These are phyloP conservation scores for Xylariomycetidae sp. DNA, from an alignment of 2,329 filamentous ascomycete genomes.

Conservation along the genomic window DNA sequence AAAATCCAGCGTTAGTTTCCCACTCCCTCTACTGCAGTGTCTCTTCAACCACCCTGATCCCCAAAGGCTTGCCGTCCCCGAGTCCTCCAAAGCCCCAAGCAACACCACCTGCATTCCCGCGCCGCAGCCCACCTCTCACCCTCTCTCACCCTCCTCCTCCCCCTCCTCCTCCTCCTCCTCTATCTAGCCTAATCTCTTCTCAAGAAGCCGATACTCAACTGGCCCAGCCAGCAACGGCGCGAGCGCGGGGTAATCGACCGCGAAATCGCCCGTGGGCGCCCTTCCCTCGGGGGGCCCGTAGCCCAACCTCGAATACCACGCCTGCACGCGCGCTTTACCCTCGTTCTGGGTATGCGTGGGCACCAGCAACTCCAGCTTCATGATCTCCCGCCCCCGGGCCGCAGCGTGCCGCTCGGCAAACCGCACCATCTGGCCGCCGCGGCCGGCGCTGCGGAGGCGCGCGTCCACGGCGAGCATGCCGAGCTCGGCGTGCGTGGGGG, in stretches of 20 bases:
- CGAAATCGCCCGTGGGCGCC: conserved; percentile 13
- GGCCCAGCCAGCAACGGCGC: conserved; percentile 15
- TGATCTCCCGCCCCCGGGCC: conserved; percentile 7
- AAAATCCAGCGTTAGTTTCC: too few species aligned
- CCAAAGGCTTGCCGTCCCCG: too few species aligned
- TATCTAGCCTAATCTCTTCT: conserved; percentile 25
- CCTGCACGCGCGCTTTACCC: conserved; percentile 19
- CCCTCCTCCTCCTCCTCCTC: too few species aligned
- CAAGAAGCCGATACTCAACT: conserved; percentile 18
- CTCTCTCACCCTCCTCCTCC: too few species aligned
- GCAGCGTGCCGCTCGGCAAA: conserved; percentile 23
- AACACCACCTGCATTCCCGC: too few species aligned
- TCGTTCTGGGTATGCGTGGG: conserved; percentile 19
- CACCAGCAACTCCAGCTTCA: conserved; percentile 22
- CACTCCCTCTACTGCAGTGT: too few species aligned
- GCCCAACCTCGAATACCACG: conserved; percentile 24
- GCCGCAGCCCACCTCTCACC: too few species aligned
- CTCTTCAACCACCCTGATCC: too few species aligned
- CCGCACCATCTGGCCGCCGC: conserved; percentile 19
- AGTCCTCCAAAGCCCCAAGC: too few species aligned
- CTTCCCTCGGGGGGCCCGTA: too few species aligned
- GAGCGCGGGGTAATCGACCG: conserved; percentile 14
- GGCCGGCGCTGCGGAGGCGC: conserved; percentile 16
- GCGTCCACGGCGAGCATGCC: conserved; percentile 23
- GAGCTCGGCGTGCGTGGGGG: conserved; percentile 15